Percentiles rank a stretch among this genome's conserved stretches.
Conservation (phyloP, 2,329 filamentous ascomycete genomes). For the Monosporascus sp. region DNA sequence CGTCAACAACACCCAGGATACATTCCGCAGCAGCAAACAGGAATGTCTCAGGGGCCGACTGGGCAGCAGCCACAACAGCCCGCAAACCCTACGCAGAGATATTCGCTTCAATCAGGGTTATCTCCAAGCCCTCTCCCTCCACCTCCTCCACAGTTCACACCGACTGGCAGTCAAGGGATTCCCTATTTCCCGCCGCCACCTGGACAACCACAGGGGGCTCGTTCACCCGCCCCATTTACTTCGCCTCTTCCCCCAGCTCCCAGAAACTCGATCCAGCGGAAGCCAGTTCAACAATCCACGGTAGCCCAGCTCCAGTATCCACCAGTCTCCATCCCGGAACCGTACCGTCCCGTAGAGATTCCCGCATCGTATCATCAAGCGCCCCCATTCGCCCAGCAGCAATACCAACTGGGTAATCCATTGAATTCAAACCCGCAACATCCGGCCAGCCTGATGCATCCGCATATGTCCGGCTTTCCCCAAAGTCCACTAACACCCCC, state of each 20-base stretch:
- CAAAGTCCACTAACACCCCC: neutral
- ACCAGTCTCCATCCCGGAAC: neutral
- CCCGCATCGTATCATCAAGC: neutral
- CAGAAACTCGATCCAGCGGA: neutral
- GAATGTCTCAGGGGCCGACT: no score
- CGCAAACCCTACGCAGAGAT: neutral
- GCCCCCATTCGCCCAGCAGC: neutral
- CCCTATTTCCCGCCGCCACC: neutral
- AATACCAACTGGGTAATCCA: neutral
- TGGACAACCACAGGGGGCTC: neutral
- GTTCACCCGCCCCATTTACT: neutral
- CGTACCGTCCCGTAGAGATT: neutral
- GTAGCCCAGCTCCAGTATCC: neutral
- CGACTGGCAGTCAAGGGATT: neutral
- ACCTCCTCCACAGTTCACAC: neutral
- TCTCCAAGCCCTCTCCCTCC: neutral
- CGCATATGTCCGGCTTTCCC: neutral
- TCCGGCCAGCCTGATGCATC: neutral
- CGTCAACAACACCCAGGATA: no score
- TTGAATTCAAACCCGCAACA: neutral
- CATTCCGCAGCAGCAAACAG: no score
- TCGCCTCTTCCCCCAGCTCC: neutral
- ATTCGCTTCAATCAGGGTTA: neutral
- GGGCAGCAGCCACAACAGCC: no score
- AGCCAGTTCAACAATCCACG: neutral